Percentiles rank a stretch among this genome's conserved stretches.
Conservation (phyloP, 768 basidiomycete species). For the Leccinum fibrillosum region DNA sequence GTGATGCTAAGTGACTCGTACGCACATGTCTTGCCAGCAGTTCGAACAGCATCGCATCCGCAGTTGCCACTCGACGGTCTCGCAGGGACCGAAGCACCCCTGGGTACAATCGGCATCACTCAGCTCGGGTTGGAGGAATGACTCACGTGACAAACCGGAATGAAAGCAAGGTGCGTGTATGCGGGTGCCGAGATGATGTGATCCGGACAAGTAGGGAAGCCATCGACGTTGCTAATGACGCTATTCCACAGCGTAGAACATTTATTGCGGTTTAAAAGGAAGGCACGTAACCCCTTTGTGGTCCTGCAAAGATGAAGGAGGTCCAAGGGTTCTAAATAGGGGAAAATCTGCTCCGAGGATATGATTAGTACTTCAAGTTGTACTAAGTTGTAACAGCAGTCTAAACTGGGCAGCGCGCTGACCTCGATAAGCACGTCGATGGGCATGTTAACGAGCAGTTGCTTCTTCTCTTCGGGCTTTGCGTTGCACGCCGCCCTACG, state of each 20-base stretch:
- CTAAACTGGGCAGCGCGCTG: background rate
- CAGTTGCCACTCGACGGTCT: constrained; percentile 11
- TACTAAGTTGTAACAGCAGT: too few species aligned
- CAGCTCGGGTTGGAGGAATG: background rate
- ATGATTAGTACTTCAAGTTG: too few species aligned
- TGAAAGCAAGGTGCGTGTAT: constrained; percentile 29
- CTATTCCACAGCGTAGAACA: constrained; percentile 25
- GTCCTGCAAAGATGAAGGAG: constrained; percentile 31
- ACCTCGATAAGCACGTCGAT: constrained; percentile 17
- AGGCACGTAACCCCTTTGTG: constrained; percentile 26
- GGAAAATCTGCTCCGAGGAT: background rate
- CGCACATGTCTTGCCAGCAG: constrained; percentile 11
- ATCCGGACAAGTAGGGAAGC: constrained; percentile 25
- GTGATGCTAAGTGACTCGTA: background rate
- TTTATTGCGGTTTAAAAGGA: constrained; percentile 12
- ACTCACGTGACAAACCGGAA: constrained; percentile 30
- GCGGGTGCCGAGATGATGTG: constrained; percentile 23
- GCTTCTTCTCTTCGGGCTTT: background rate
- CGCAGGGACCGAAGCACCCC: constrained; percentile 3
- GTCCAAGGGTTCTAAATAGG: constrained; percentile 27
- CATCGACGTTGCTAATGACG: constrained; percentile 18
- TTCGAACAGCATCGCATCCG: constrained; percentile 10
- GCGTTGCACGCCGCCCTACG: background rate
- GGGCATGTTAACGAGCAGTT: constrained; percentile 6
- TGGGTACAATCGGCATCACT: background rate